Evolutionary conservation across 352 stramenopile genomes (phyloP), one percentile per base, ranked within the genome.

Genomic region (Globisporangium heterothallicum): DNA sequence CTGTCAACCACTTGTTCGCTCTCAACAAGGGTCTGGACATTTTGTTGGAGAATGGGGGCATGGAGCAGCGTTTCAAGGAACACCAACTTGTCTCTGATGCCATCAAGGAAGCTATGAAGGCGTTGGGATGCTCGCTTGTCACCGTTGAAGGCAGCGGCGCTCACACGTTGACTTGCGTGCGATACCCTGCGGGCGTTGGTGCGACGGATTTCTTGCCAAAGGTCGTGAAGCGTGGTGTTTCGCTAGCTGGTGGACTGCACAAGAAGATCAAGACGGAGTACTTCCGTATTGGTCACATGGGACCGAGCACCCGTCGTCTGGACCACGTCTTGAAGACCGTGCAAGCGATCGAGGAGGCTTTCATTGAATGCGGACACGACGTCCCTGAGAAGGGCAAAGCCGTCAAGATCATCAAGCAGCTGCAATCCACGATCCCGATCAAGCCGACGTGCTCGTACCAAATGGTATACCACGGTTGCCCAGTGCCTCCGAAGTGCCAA

Each of bases 231-330:
- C 75, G 73, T 35, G 80, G 80, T 6, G 78, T 91, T 25, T 91
- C 80, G 49, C 68, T 91, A 16, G 77, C 80, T 8, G 80, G 80
- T 6, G 80, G 77, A 0, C 62, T 91, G 27, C 80, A 88, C 67
- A 86, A 86, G 56, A 58, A 82, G 42, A 91, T 91, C 62, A 91
- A 91, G 73, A 88, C 69, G 19, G 71, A 91, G 48, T 91, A 91
- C 70, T 91, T 91, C 58, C 80, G 80, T 30, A 91, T 91, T 51
- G 80, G 80, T 34, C 80, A 91, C 72, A 91, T 91, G 80, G 80
- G 80, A 10, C 80, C 78, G 36, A 88, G 75, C 63, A 84, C 80
- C 38, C 76, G 80, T 30, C 73, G 78, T 40, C 57, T 88, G 46
- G 80, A 91, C 48, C 80, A 91, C 59, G 70, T 79, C 24, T 40